phyloP scores from a whole-genome alignment of 1,284 basidiomycete species.

The Boletus putidus region DNA sequence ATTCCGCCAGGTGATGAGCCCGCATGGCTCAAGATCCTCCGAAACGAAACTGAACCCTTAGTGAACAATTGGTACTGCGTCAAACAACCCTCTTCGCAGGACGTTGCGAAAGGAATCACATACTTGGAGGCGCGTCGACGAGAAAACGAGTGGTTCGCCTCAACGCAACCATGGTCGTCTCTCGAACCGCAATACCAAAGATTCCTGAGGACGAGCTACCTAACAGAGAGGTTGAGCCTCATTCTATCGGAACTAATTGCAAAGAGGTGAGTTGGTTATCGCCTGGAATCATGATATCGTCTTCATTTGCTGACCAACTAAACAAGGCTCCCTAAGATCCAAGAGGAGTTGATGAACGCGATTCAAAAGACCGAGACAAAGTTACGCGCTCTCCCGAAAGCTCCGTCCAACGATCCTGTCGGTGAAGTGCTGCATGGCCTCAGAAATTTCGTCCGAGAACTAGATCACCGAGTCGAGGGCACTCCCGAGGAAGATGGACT shows the following conservation, averaged over 20 bases:
- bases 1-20: conserved; percentile 62
- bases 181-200: conserved; percentile 51
- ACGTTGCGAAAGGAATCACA: conserved; percentile 54
- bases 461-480: conserved; percentile 52
- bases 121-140: conserved; percentile 58
- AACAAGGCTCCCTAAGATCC: conserved; percentile 63
- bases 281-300: neutral
- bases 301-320: neutral
- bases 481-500: conserved; percentile 51
- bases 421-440: conserved; percentile 54
- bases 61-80: conserved; percentile 70
- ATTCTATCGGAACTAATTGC: conserved; percentile 60
- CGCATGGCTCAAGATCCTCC: conserved; percentile 59
- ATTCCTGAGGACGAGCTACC: conserved; percentile 54
- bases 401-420: conserved; percentile 55
- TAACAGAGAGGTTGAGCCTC: conserved; percentile 55
- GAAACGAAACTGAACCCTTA: conserved; percentile 55
- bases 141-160: conserved; percentile 70
- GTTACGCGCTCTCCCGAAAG: conserved; percentile 50
- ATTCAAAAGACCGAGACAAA: conserved; percentile 42
- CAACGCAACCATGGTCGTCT: conserved; percentile 54
- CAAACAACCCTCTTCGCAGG: conserved; percentile 64
- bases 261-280: conserved; percentile 44
- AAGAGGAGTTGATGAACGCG: conserved; percentile 48
- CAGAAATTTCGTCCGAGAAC: conserved; percentile 46